These are phyloP conservation scores for Suhomyces canberraensis DNA, from an alignment of 805 yeast genomes.

Conservation along the genomic window DNA sequence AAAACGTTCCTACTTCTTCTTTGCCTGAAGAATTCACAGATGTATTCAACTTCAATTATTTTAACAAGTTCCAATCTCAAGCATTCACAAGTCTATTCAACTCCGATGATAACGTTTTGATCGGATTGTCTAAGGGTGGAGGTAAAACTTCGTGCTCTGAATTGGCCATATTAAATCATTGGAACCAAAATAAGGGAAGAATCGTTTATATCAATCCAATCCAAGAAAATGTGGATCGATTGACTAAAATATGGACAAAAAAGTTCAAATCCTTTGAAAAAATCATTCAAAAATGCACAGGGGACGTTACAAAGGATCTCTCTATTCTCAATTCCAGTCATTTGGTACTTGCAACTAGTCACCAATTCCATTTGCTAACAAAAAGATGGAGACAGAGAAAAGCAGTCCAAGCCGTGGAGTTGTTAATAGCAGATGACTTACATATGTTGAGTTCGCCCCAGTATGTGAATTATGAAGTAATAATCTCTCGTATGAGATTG, in stretches of 20 bases:
- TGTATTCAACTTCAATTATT: slow-evolving; percentile 46
- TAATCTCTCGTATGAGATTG: slow-evolving; percentile 68
- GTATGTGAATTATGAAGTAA: slow-evolving; percentile 65
- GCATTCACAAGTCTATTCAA: slow-evolving; percentile 58
- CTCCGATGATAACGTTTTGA: slow-evolving; percentile 54
- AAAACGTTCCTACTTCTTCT: slow-evolving; percentile 47
- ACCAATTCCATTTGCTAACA: slow-evolving; percentile 68
- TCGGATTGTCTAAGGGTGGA: slow-evolving; percentile 73
- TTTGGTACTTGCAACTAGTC: slow-evolving; percentile 73
- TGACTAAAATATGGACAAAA: slow-evolving; percentile 50
- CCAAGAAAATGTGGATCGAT: slow-evolving; percentile 50
- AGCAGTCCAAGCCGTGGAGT: slow-evolving; percentile 62
- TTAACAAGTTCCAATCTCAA: slow-evolving; percentile 76
- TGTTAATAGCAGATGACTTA: slow-evolving; percentile 69
- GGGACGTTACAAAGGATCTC: slow-evolving; percentile 53
- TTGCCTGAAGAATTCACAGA: slow-evolving; percentile 48
- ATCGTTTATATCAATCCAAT: slow-evolving; percentile 69
- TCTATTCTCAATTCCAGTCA: slow-evolving; percentile 57
- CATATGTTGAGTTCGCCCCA: slow-evolving; percentile 55
- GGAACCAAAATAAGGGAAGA: slow-evolving; percentile 69
- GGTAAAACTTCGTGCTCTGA: slow-evolving; percentile 76
- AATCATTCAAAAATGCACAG: slow-evolving; percentile 50
- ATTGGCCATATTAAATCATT: slow-evolving; percentile 66
- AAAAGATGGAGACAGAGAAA: slow-evolving; percentile 81
- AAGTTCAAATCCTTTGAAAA: slow-evolving; percentile 52